Evolutionary conservation across 169 alveolate genomes (phyloP), one percentile per base, ranked within the genome.

Genomic region (Plasmodium knowlesi): DNA sequence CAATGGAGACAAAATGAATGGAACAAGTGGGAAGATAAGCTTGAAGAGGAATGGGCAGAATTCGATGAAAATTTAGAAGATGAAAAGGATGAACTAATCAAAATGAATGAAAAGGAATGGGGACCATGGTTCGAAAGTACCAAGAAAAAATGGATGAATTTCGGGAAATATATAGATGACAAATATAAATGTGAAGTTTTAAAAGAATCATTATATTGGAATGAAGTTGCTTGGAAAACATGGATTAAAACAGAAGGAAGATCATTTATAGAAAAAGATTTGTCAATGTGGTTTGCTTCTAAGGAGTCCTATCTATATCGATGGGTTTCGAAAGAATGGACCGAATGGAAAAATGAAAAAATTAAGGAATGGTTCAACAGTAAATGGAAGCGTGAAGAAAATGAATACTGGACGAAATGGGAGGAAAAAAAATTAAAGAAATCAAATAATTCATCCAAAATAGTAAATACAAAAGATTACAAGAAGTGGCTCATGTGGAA

Each of bases 101-200:
- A 54, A 53, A 16, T 30, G 28, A 39, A 25, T 53, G 81, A 61
- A 53, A 34, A 82, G 12, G 90, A 50, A 30, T 82, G 90, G 90
- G 53, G 22, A 16, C 3, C 37, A 16, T 50, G 90, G 61, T 12
- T 30, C 37, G 54, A 50, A 82, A 2, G 12, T 25, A 28, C 14
- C 46, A 43, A 82, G 57, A 82, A 82, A 32, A 82, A 54, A 82
- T 82, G 90, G 90, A 57, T 43, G 10, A 50, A 82, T 82, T 82
- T 53, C 71, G 41, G 72, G 43, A 50, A 82, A 82, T 8, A 82
- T 82, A 9, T 82, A 57, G 90, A 82, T 53, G 72, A 61, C 22
- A 32, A 28, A 41, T 82, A 82, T 30, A 82, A 82, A 32, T 16
- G 5, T 10, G 79, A 82, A 30, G 25, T 82, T 82, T 43, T 82